Conservation (phyloP, 345 rosid species). For the Populus alba region DNA sequence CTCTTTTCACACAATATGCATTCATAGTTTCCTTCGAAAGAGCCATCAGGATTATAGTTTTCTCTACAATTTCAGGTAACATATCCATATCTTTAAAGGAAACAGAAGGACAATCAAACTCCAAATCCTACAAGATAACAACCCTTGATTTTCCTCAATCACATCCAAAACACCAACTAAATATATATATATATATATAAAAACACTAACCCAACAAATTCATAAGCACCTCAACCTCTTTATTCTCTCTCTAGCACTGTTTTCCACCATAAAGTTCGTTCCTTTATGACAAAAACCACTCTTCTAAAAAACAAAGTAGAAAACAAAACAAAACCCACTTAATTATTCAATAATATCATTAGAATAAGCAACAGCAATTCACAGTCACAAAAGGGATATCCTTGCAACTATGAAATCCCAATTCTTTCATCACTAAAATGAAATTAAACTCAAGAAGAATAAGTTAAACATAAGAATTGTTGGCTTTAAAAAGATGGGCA, state of each 20-base stretch:
- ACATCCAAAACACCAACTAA: background rate
- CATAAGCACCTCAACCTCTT: background rate
- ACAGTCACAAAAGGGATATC: background rate
- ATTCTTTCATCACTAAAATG: background rate
- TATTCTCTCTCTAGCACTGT: background rate
- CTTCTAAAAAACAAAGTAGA: background rate
- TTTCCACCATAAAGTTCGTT: background rate
- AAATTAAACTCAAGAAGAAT: background rate
- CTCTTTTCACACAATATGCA: background rate
- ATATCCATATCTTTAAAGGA: background rate
- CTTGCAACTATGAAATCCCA: background rate
- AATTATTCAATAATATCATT: background rate
- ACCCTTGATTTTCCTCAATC: background rate
- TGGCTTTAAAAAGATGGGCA: background rate
- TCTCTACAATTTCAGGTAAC: background rate
- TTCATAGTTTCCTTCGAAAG: background rate
- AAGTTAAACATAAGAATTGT: background rate
- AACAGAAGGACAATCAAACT: background rate
- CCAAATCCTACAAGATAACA: background rate
- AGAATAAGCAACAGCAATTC: background rate
- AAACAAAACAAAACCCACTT: background rate
- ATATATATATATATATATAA: too few relatives aligned
- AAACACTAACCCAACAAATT: background rate
- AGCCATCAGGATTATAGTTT: background rate
- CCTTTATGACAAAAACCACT: background rate